Evolutionary conservation across 2,329 filamentous ascomycete genomes (phyloP), one percentile per base, ranked within the genome.

Genomic region (Hypoxylon sp.): DNA sequence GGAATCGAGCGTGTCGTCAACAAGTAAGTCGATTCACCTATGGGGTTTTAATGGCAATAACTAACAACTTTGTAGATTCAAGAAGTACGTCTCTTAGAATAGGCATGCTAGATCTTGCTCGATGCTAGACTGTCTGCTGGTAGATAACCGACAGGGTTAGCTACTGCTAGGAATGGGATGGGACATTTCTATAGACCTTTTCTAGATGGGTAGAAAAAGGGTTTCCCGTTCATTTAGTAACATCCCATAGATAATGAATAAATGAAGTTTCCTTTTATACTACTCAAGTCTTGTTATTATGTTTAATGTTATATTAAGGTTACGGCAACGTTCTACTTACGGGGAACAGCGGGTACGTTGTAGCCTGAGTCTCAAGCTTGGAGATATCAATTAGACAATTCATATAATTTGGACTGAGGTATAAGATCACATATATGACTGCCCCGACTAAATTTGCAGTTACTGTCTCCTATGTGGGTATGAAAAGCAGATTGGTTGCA

Each of bases 1-100:
- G 93, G 91, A 44, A 95, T 97, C 75, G 92, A 97, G 85, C 86
- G 92, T 60, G 91, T 96, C 19, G 86, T 97, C 59, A 89, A 87
- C 76, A 92, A 92, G 88, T 91, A 82, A 77, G 84, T 81, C 19
- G 6, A 52, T 11, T 24, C 37, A 2, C 10, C 3, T 22, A 1
- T 2, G 33, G 2, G 14, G 10, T 2, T 11, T 29, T 31, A 11
- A 55, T 13, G 8, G 9, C 24, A 17, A 14, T n/a, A 37, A 33
- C 61, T 55, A 62, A 66, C 62, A 35, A 5, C 8, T 29, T 10
- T n/a, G 50, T 39, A 77, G 75, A 29, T 76, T 76, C 63, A 76
- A 76, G 73, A 76, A 76, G 55, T 75, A 47, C 31, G 67, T 48
- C 42, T 3, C 24, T 5, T 70, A 70, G 26, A 50, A 26, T 46